phyloP scores from a whole-genome alignment of 768 basidiomycete species.

The Pleurotus ostreatus region DNA sequence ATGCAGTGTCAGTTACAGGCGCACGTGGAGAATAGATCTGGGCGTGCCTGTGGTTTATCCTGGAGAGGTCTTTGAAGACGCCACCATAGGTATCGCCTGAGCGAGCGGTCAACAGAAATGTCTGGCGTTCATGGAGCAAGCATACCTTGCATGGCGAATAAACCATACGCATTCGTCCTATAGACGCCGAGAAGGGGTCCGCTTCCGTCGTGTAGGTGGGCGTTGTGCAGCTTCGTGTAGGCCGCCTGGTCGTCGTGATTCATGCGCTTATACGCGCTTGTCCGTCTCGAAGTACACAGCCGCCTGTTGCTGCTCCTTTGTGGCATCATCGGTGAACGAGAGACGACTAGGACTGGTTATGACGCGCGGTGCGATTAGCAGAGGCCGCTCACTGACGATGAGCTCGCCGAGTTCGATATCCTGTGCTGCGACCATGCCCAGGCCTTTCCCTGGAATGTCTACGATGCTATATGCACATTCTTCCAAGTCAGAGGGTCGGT shows the following conservation, averaged over 20 bases:
- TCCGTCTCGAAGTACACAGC: not conserved
- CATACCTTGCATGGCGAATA: too few relatives aligned
- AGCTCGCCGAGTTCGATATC: conserved; percentile 15
- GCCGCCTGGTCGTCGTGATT: conserved; percentile 13
- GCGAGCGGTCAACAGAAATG: too few relatives aligned
- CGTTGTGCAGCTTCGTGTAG: conserved; percentile 22
- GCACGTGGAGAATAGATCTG: not conserved
- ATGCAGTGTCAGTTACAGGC: not conserved
- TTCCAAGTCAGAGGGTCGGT: not conserved
- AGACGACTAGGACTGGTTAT: not conserved
- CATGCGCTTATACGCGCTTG: conserved; percentile 18
- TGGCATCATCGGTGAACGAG: too few relatives aligned
- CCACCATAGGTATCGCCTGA: conserved; percentile 10
- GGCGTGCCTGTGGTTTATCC: conserved; percentile 23
- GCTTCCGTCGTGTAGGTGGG: conserved; percentile 11
- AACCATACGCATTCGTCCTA: not conserved
- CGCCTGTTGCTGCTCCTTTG: too few relatives aligned
- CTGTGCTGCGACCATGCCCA: conserved; percentile 5
- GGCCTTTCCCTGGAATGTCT: not conserved
- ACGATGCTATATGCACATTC: not conserved
- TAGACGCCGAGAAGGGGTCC: not conserved
- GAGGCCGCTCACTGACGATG: conserved; percentile 22
- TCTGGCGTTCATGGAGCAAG: too few relatives aligned
- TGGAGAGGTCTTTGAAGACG: conserved; percentile 17
- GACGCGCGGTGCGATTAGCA: conserved; percentile 12